Base-by-base conservation (phyloP, 208 protist genomes). In the Strigomonas culicis region DNA sequence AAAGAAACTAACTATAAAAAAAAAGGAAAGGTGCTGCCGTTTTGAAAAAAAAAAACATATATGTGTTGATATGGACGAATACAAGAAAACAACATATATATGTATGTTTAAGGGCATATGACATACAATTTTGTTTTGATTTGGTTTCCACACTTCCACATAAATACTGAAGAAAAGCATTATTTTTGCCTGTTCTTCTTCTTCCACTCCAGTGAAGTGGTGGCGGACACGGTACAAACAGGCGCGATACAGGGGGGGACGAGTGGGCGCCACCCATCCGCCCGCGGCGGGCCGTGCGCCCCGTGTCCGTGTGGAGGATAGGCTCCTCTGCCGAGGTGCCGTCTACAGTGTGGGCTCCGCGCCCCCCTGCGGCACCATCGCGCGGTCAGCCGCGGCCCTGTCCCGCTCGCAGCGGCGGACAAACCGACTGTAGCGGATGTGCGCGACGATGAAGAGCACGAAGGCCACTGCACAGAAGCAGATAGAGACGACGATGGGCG, bases 401-500 rank as follows among this genome's bases (percentile, higher is more conserved):
- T 27, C 53, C 7, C 25, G 21, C 25, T 58, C 52, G 24, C 27
- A 39, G 17, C 52, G 52, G 4, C 52, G 52, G 39, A 88, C 75
- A 44, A 79, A 88, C n/a, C 75, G 76, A 7, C 57, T 32, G 65
- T 88, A 88, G 43, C 82, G 82, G 58, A 84, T 56, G 64, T 88
- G 82, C 4, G 71, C 63, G 24, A 85, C 63, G n/a, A 41, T 30
- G 10, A 80, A 41, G 43, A 74, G 63, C 1, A 84, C 68, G 24
- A 70, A 62, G 47, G 66, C 50, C 28, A 80, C 68, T 36, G 55
- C 56, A 50, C 75, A 73, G 21, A 80, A 66, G 24, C 63, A 69
- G 28, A 72, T 84, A 39, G 72, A 60, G 31, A 79, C 82, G 19
- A 82, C 79, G 21, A 88, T 51, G 13, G 77, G 82, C 2, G 58